Percentiles rank a stretch among this genome's conserved stretches.
Conservation (phyloP, 768 basidiomycete species). For the Suillus subalutaceus region DNA sequence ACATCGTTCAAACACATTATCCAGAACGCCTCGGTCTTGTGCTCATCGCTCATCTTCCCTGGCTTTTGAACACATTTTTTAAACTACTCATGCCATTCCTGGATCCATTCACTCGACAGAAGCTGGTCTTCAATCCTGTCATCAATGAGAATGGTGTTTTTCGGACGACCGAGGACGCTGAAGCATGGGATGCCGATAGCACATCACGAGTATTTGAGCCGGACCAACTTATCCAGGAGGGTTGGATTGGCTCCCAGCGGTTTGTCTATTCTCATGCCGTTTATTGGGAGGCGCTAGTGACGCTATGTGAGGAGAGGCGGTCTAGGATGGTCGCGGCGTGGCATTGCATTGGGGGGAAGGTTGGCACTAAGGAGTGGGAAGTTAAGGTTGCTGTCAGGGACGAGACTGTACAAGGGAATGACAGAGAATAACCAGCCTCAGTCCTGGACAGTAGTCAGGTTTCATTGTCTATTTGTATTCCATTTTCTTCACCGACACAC, state of each 20-base stretch:
- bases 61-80: constrained; percentile 72
- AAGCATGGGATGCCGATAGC: constrained; percentile 2
- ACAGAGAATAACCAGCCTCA: background rate
- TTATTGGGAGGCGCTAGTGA: constrained; percentile 72
- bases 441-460: too few relatives aligned
- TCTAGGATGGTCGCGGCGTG: constrained; percentile 59
- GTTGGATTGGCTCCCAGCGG: constrained; percentile 68
- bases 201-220: constrained; percentile 52
- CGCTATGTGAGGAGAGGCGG: constrained; percentile 54
- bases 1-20: constrained; percentile 80
- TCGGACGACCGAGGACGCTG: constrained; percentile 24
- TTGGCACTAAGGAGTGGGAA: constrained; percentile 82
- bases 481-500: background rate
- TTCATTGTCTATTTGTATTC: too few relatives aligned
- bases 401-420: background rate
- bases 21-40: constrained; percentile 83
- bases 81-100: constrained; percentile 80
- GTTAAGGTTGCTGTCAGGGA: constrained; percentile 50
- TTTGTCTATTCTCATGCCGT: constrained; percentile 76
- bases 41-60: constrained; percentile 77
- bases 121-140: constrained; percentile 74
- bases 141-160: constrained; percentile 28
- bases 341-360: constrained; percentile 63
- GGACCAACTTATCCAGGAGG: constrained; percentile 68
- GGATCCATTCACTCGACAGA: constrained; percentile 77